These are phyloP conservation scores for Candida suzukii DNA, from an alignment of 805 yeast genomes.

Conservation along the genomic window DNA sequence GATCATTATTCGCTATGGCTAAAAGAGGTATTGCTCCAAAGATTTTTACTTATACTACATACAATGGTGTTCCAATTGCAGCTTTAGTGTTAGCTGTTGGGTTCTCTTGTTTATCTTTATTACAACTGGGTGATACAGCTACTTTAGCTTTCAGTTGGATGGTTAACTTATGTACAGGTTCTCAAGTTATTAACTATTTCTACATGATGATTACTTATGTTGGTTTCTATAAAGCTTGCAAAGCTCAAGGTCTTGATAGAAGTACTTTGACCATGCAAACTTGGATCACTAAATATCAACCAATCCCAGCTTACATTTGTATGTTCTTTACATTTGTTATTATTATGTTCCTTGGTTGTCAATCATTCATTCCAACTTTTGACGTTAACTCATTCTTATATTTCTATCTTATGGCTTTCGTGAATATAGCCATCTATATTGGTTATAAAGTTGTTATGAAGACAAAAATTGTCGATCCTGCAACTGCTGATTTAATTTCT, in stretches of 20 bases:
- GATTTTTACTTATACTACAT: slow-evolving; percentile 53
- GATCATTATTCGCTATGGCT: slow-evolving; percentile 57
- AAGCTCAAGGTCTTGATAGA: slow-evolving; percentile 46
- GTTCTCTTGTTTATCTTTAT: slow-evolving; percentile 19
- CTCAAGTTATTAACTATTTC: slow-evolving; percentile 21
- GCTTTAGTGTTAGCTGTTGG: slow-evolving; percentile 26
- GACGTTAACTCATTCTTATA: slow-evolving; percentile 34
- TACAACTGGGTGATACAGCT: slow-evolving; percentile 30
- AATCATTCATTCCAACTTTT: slow-evolving; percentile 33
- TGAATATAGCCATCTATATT: slow-evolving; percentile 28
- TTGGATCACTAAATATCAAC: slow-evolving; percentile 37
- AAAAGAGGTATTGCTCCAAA: slow-evolving; percentile 63
- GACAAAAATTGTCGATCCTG: slow-evolving; percentile 33
- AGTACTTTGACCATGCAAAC: slow-evolving; percentile 37
- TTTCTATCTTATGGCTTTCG: slow-evolving; percentile 36
- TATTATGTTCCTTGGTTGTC: slow-evolving; percentile 31
- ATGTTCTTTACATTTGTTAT: slow-evolving; percentile 27
- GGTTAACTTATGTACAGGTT: slow-evolving; percentile 23
- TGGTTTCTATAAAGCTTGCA: slow-evolving; percentile 56
- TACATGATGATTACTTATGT: slow-evolving; percentile 43
- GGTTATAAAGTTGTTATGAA: slow-evolving; percentile 31
- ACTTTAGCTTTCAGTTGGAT: slow-evolving; percentile 24
- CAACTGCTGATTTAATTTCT: slow-evolving; percentile 37
- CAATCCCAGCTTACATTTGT: slow-evolving; percentile 21
- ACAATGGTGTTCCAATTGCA: slow-evolving; percentile 40